These are phyloP conservation scores for Globisporangium uncinulatum DNA, from an alignment of 352 stramenopile genomes.

Conservation along the genomic window DNA sequence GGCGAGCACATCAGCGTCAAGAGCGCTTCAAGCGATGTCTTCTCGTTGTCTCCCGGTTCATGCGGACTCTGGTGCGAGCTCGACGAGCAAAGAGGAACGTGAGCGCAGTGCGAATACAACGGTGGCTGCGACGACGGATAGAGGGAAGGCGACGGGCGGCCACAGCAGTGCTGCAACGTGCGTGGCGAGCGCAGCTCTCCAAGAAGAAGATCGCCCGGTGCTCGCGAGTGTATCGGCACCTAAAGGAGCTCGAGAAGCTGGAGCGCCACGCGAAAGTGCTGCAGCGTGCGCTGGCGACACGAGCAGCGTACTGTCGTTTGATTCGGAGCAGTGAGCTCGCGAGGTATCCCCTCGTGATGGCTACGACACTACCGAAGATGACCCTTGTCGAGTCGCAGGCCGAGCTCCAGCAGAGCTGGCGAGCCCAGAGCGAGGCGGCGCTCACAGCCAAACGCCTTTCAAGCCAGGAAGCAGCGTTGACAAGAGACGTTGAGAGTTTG, in stretches of 20 bases:
- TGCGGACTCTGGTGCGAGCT: slow-evolving; percentile 8
- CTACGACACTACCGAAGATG: neutral
- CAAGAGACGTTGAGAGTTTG: slow-evolving; percentile 25
- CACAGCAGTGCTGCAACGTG: slow-evolving; percentile 28
- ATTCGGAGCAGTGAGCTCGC: slow-evolving; percentile 20
- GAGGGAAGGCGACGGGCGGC: slow-evolving; percentile 8
- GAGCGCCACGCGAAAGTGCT: slow-evolving; percentile 36
- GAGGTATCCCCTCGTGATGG: slow-evolving; percentile 23
- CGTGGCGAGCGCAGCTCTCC: slow-evolving; percentile 33
- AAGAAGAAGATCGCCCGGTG: slow-evolving; percentile 30
- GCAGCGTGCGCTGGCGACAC: slow-evolving; percentile 30
- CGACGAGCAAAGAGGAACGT: slow-evolving; percentile 1
- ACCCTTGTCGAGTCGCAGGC: neutral
- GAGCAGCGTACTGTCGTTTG: slow-evolving; percentile 24
- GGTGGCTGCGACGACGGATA: slow-evolving; percentile 18
- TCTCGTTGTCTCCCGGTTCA: slow-evolving; percentile 17
- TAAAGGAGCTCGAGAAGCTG: slow-evolving; percentile 22
- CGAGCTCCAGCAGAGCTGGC: slow-evolving; percentile 14
- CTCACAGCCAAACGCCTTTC: slow-evolving; percentile 21
- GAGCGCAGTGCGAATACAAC: slow-evolving; percentile 20
- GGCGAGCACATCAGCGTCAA: slow-evolving; percentile 10
- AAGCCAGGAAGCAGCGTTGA: slow-evolving; percentile 21
- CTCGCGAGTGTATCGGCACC: slow-evolving; percentile 20
- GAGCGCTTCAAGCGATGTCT: slow-evolving; percentile 14
- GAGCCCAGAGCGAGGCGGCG: slow-evolving; percentile 15